Evolutionary conservation across 257 asterid genomes (phyloP), one percentile per base, ranked within the genome.

Genomic region (Handroanthus guayacan): DNA sequence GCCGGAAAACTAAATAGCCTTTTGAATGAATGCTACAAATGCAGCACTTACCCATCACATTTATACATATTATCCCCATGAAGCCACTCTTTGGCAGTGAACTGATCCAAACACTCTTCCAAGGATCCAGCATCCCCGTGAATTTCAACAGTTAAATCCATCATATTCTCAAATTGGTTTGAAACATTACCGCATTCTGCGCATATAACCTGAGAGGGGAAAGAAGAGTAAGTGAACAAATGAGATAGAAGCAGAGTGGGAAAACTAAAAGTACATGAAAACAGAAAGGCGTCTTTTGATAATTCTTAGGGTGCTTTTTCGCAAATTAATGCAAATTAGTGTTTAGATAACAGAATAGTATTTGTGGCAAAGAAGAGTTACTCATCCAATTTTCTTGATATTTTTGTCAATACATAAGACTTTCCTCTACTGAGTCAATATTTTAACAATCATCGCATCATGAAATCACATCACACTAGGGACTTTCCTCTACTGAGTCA

Each of bases 121-220:
- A 95, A 81, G 68, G 99, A 93, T 76, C 84, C 92, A 82, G 96
- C 97, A 84, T 93, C 97, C 66, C 99, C 99, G 38, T 95, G 96
- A 83, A 95, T 95, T 86, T 95, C 99, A 78, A 95, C 99, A 56
- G 97, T 95, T 84, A 95, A 90, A 86, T 95, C 99, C 99, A 95
- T 93, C 97, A 95, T 89, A 82, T 91, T 95, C 81, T 95, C 99
- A 80, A 85, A 87, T 83, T 92, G 98, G 81, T 91, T 89, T 20
- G 99, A 95, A 54, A 91, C 81, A 69, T 89, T 95, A 74, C 85
- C 84, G 90, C 99, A 95, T 80, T 89, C 83, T 18, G 97, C 79
- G 62, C 99, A 95, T 80, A 95, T 87, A 78, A 95, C 99, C 99
- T 95, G 86, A 57, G 73, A 82, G 68, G 45, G 65, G 72, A 36